Evolutionary conservation across 1,284 basidiomycete species (phyloP), one percentile per base, ranked within the genome.

Genomic region (Rhodotorula sp.): DNA sequence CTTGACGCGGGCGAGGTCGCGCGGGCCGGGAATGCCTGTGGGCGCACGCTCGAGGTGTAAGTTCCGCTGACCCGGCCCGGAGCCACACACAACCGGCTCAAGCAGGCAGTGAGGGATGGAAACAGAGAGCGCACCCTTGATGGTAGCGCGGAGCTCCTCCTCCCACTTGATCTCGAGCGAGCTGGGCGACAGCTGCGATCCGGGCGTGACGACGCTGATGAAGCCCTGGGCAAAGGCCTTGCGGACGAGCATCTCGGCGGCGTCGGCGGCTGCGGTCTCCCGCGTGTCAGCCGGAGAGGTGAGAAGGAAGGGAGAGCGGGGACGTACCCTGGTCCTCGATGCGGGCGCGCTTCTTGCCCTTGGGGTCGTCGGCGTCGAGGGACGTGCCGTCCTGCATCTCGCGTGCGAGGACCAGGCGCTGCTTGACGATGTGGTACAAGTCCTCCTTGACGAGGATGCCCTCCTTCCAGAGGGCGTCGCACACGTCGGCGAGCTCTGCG

Each of bases 101-200:
- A 53, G 10, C 32, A 17, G 39, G n/a, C n/a, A n/a, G n/a, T n/a
- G n/a, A n/a, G n/a, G 39, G 39, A 27, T 29, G 15, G 27, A 3
- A 13, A 15, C 3, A 3, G 8, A 3, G 7, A n/a, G 25, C 70
- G 36, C 48, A 75, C 76, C 69, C 53, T 71, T 73, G 69, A 77
- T 77, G 29, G 56, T 62, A 29, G 69, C 64, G 4, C 67, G 44
- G 15, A 75, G 61, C 37, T 77, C 76, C 29, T 75, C 71, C 61
- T 77, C 76, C 76, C 76, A 77, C 53, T 77, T 77, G 71, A 77
- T 77, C 57, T 73, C 73, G 60, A 77, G 67, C 44, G 73, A 73
- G 19, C 37, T 50, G 9, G 73, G 76, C 22, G 69, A 70, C 25
- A 73, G 51, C 32, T 77, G 73, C 21, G 71, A 73, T 1, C 73